These are phyloP conservation scores for Gomphus bonarii DNA, from an alignment of 1,284 basidiomycete species.

Conservation along the genomic window DNA sequence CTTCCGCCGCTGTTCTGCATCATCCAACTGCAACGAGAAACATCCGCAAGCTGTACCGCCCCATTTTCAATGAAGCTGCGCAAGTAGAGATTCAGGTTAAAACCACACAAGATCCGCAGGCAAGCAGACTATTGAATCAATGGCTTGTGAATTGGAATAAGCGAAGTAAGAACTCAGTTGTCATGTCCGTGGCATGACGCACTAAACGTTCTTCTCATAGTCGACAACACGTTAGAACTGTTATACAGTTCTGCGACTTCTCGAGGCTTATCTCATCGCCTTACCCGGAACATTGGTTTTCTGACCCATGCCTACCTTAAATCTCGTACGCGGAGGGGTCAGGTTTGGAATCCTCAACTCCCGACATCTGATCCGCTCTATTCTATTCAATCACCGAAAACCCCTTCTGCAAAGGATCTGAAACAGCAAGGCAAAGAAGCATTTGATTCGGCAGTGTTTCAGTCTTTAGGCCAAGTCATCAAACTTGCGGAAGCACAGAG, in stretches of 20 bases:
- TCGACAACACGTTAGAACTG: slow-evolving; percentile 46
- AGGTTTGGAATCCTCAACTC: slow-evolving; percentile 36
- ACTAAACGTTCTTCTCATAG: slow-evolving; percentile 29
- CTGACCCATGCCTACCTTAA: slow-evolving; percentile 24
- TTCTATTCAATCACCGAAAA: slow-evolving; percentile 14
- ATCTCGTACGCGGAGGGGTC: slow-evolving; percentile 18
- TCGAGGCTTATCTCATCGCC: slow-evolving; percentile 49
- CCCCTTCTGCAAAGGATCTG: slow-evolving; percentile 14
- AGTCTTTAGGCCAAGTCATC: slow-evolving; percentile 35
- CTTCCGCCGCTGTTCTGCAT: slow-evolving; percentile 53
- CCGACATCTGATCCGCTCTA: slow-evolving; percentile 19
- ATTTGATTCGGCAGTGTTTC: slow-evolving; percentile 25
- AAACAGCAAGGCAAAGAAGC: slow-evolving; percentile 12
- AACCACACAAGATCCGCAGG: background rate
- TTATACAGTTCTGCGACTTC: slow-evolving; percentile 44
- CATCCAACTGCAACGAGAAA: slow-evolving; percentile 32
- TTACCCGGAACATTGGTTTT: slow-evolving; percentile 40
- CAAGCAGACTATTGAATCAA: background rate
- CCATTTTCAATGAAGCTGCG: slow-evolving; percentile 45
- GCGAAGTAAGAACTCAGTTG: background rate
- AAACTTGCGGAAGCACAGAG: slow-evolving; percentile 41
- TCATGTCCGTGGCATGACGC: background rate
- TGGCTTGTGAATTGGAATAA: background rate
- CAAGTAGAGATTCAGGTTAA: slow-evolving; percentile 16
- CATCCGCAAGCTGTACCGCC: slow-evolving; percentile 42